phyloP scores from a whole-genome alignment of 371 early-diverging fungal genomes.

The Apophysomyces elegans region DNA sequence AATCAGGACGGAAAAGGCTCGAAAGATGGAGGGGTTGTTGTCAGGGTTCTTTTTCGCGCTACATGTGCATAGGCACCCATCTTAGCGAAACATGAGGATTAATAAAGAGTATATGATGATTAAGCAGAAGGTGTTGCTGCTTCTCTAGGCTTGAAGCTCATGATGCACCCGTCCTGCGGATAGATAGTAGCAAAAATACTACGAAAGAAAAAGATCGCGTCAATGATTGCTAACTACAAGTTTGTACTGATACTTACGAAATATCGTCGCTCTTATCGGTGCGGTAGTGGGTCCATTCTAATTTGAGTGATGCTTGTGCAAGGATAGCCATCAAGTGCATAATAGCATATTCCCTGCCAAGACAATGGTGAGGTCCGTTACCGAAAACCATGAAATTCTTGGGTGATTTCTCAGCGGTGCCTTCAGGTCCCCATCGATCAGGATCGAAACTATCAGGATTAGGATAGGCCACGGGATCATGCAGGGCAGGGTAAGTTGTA shows the following conservation, averaged over 20 bases:
- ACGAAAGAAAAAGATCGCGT: background rate
- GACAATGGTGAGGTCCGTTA: constrained; percentile 47
- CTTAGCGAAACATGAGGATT: background rate
- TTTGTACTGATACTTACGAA: constrained; percentile 28
- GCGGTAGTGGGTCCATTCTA: constrained; percentile 45
- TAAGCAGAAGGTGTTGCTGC: constrained; percentile 6
- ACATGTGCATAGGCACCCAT: background rate
- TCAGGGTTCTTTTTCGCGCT: too few relatives aligned
- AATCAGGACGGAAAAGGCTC: too few relatives aligned
- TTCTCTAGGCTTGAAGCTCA: constrained; percentile 52
- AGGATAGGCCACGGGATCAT: constrained; percentile 45
- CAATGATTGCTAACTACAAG: background rate
- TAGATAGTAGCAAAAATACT: constrained; percentile 59
- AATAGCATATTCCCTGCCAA: constrained; percentile 51
- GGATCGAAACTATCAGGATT: constrained; percentile 47
- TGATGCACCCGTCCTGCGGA: constrained; percentile 56
- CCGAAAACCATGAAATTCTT: constrained; percentile 55
- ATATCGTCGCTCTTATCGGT: constrained; percentile 54
- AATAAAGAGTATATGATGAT: background rate
- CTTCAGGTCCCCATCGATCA: constrained; percentile 48
- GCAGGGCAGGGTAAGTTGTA: constrained; percentile 49
- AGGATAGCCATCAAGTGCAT: constrained; percentile 45
- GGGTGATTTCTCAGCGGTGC: constrained; percentile 37
- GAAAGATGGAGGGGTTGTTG: too few relatives aligned
- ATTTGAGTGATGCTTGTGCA: constrained; percentile 42